Conservation (phyloP, 1,284 basidiomycete species). For the Hymenochaete sp. region DNA sequence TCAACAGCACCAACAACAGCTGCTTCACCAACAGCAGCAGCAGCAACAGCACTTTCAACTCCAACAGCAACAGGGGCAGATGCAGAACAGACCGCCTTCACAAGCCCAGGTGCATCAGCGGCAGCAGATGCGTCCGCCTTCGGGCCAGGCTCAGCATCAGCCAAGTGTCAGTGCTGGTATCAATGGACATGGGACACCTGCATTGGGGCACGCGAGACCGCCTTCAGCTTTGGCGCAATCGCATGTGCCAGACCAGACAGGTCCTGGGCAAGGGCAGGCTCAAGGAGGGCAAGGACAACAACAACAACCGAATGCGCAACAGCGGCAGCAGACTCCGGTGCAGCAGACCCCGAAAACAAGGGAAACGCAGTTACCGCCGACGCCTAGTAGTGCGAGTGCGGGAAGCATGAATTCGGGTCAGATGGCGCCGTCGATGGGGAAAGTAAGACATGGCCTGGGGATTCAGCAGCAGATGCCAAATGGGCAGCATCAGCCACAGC, state of each 20-base stretch:
- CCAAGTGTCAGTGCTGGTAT: too few species aligned
- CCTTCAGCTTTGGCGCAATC: too few species aligned
- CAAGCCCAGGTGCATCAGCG: too few species aligned
- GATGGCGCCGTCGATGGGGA: constrained; percentile 3
- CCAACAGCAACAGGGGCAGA: constrained; percentile 21
- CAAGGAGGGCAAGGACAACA: constrained; percentile 20
- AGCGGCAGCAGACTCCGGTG: constrained; percentile 24
- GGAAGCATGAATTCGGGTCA: constrained; percentile 1
- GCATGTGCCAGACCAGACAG: too few species aligned
- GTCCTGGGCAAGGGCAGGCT: constrained; percentile 18
- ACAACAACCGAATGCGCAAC: constrained; percentile 22
- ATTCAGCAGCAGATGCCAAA: constrained; percentile 11
- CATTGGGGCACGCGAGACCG: too few species aligned
- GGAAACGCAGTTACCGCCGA: constrained; percentile 19
- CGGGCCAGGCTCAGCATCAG: constrained; percentile 3
- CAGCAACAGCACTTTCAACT: constrained; percentile 16
- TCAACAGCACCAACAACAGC: constrained; percentile 7
- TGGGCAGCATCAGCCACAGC: constrained; percentile 14
- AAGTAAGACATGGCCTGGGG: neutral
- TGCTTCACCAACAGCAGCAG: constrained; percentile 18
- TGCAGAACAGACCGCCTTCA: constrained; percentile 11
- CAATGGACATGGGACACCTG: too few species aligned
- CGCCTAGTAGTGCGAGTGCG: constrained; percentile 11
- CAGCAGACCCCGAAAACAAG: constrained; percentile 28
- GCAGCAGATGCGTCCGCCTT: constrained; percentile 18